phyloP scores from a whole-genome alignment of 805 yeast genomes.

The Saturnispora serradocipensis region DNA sequence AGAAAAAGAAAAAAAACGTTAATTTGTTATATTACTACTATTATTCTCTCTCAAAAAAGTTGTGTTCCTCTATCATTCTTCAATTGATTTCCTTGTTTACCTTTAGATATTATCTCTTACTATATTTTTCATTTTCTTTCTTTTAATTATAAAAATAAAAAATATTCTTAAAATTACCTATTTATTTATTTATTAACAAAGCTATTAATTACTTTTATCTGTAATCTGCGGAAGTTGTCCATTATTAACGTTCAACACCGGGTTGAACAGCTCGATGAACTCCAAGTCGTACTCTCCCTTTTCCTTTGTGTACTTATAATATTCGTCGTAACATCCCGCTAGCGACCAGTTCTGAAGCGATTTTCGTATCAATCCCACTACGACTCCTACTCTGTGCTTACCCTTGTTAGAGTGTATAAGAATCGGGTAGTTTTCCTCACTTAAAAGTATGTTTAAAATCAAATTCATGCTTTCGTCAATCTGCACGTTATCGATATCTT shows the following conservation, averaged over 20 bases:
- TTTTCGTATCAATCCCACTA: slow-evolving; percentile 86
- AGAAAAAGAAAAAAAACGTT: not conserved
- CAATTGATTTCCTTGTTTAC: not conserved
- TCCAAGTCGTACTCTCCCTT: slow-evolving; percentile 89
- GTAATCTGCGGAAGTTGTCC: slow-evolving; percentile 49
- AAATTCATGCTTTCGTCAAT: slow-evolving; percentile 40
- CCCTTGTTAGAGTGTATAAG: slow-evolving; percentile 92
- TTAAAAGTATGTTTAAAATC: slow-evolving; percentile 48
- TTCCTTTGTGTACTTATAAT: slow-evolving; percentile 85
- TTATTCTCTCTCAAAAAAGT: not conserved
- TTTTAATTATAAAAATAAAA: too few relatives aligned
- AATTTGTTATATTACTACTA: not conserved
- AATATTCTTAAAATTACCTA: not conserved
- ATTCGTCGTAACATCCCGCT: slow-evolving; percentile 89
- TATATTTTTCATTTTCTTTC: not conserved
- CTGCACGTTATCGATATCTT: slow-evolving; percentile 13
- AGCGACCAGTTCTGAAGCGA: slow-evolving; percentile 87
- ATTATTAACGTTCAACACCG: slow-evolving; percentile 41
- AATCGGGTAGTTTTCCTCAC: slow-evolving; percentile 73
- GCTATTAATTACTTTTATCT: not conserved
- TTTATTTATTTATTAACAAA: not conserved
- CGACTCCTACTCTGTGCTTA: slow-evolving; percentile 90
- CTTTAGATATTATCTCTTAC: not conserved
- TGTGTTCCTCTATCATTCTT: not conserved
- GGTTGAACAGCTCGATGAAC: slow-evolving; percentile 76